Evolutionary conservation across 1,139 yeast genomes (phyloP).

Genomic region (Casaregolazyma lundiana): DNA sequence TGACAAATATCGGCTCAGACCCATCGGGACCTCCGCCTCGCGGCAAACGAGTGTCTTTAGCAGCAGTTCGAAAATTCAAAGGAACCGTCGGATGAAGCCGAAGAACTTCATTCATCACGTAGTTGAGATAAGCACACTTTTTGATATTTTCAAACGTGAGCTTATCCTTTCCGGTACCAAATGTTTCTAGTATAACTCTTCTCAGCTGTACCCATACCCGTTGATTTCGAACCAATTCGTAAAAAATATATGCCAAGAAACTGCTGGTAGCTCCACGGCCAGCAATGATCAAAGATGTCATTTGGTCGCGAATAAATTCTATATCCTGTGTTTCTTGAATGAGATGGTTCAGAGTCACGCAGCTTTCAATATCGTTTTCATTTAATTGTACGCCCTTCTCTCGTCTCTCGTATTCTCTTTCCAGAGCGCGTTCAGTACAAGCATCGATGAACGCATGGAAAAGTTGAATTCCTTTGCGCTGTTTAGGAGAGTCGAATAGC

Average conservation of each 20-base stretch:
- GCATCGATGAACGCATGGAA: slow-evolving; percentile 34
- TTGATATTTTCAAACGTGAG: slow-evolving; percentile 47
- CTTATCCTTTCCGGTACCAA: slow-evolving; percentile 23
- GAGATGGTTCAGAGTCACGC: slow-evolving; percentile 48
- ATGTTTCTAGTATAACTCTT: slow-evolving; percentile 33
- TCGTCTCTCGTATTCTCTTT: slow-evolving; percentile 13
- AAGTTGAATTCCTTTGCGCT: slow-evolving; percentile 27
- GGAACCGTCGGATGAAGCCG: slow-evolving; percentile 58
- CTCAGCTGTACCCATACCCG: slow-evolving; percentile 39
- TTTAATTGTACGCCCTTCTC: slow-evolving; percentile 5
- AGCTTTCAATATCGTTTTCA: slow-evolving; percentile 11
- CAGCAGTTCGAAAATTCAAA: slow-evolving; percentile 44
- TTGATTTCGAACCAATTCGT: slow-evolving; percentile 45
- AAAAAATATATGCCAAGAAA: slow-evolving; percentile 45
- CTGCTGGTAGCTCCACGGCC: slow-evolving; percentile 60
- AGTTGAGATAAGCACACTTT: slow-evolving; percentile 45
- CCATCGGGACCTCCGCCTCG: slow-evolving; percentile 50
- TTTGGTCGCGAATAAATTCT: slow-evolving; percentile 46
- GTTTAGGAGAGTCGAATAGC: slow-evolving; percentile 24
- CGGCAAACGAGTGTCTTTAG: slow-evolving; percentile 46
- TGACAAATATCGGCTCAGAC: slow-evolving; percentile 40
- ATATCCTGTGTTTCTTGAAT: slow-evolving; percentile 49
- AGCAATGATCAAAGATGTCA: slow-evolving; percentile 49
- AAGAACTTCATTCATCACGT: slow-evolving; percentile 48
- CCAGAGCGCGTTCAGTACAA: slow-evolving; percentile 31